These are phyloP conservation scores for Jaltomata sinuosa DNA, from an alignment of 257 asterid species.

Conservation along the genomic window DNA sequence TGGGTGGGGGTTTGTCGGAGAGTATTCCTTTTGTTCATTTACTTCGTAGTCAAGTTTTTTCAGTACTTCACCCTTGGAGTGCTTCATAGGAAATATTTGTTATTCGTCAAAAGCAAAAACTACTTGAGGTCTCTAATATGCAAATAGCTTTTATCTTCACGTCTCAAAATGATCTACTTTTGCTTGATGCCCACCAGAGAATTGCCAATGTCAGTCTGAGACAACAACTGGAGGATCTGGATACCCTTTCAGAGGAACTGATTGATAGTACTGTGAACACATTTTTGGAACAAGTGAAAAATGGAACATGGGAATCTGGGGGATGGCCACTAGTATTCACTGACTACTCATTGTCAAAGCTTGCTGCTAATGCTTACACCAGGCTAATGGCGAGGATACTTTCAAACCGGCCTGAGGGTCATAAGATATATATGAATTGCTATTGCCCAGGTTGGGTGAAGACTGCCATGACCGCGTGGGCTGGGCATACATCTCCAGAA, in stretches of 20 bases:
- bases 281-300: conserved; percentile 61
- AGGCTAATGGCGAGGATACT: conserved; percentile 44
- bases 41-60: neutral
- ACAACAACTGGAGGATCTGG: conserved; percentile 46
- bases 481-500: conserved; percentile 64
- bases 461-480: conserved; percentile 96
- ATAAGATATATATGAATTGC: conserved; percentile 64
- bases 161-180: neutral
- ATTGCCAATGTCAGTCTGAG: conserved; percentile 55
- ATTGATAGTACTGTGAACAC: conserved; percentile 40
- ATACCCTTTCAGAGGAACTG: conserved; percentile 57
- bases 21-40: neutral
- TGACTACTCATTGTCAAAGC: conserved; percentile 83
- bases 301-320: conserved; percentile 64
- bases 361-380: conserved; percentile 65
- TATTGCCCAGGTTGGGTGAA: conserved; percentile 96
- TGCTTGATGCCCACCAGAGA: conserved; percentile 34
- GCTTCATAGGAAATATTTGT: neutral
- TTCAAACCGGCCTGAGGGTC: conserved; percentile 43
- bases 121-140: neutral
- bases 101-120: neutral
- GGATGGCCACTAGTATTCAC: conserved; percentile 89
- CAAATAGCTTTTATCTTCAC: neutral
- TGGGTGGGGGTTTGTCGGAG: neutral
- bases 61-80: neutral